phyloP scores from a whole-genome alignment of 176 grass and related monocot species.

The Secale cereale region DNA sequence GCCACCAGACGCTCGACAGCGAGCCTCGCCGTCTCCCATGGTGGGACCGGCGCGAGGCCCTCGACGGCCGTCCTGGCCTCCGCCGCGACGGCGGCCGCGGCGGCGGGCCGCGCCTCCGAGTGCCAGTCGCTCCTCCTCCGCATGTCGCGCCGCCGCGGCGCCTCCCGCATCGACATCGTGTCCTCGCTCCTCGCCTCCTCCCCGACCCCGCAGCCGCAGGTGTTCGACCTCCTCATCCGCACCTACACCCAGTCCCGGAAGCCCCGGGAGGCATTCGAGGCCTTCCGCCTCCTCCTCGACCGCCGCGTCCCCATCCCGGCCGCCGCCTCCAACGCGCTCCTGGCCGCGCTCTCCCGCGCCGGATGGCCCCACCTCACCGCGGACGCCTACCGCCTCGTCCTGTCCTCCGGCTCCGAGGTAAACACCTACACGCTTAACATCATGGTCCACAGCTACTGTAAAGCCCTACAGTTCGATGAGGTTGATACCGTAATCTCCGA shows the following conservation, averaged over 20 bases:
- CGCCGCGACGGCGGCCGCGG: constrained; percentile 48
- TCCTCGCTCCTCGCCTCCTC: constrained; percentile 37
- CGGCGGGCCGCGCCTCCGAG: constrained; percentile 44
- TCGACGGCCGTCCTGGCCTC: constrained; percentile 45
- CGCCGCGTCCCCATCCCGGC: constrained; percentile 44
- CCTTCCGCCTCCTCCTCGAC: constrained; percentile 59
- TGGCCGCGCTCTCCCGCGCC: constrained; percentile 68
- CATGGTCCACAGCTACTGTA: constrained; percentile 86
- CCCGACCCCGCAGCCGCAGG: constrained; percentile 28
- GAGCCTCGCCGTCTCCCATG: neutral
- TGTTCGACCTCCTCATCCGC: constrained; percentile 93
- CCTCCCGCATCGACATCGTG: constrained; percentile 55
- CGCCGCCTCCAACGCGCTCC: constrained; percentile 70
- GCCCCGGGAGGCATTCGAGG: constrained; percentile 74
- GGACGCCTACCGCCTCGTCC: constrained; percentile 60
- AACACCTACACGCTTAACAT: constrained; percentile 90
- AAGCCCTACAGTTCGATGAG: constrained; percentile 51
- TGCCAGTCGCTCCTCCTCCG: constrained; percentile 88
- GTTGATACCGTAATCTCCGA: constrained; percentile 46
- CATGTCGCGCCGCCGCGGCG: constrained; percentile 66
- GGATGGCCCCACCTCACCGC: constrained; percentile 62
- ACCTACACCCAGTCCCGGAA: constrained; percentile 92
- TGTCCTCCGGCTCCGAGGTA: constrained; percentile 46
- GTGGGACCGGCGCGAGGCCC: constrained; percentile 10
- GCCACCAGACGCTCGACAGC: neutral